Percentiles rank a stretch among this genome's conserved stretches.
Conservation (phyloP, 2,329 filamentous ascomycete species). For the Hypomyces perniciosus region DNA sequence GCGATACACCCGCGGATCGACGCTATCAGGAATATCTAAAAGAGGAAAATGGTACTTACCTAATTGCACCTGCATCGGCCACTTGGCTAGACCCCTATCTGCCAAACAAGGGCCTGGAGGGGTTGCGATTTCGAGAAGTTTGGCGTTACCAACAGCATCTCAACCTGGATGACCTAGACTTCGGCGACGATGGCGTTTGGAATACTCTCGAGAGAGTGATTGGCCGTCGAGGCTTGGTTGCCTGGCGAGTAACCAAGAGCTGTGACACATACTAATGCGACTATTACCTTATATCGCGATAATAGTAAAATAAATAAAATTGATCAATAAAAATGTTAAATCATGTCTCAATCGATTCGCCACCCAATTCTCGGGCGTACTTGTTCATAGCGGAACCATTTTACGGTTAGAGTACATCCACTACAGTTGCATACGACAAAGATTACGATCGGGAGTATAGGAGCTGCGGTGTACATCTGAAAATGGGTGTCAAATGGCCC, state of each 20-base stretch:
- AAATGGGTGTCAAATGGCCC: not conserved
- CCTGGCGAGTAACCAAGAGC: constrained; percentile 61
- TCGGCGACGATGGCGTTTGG: constrained; percentile 70
- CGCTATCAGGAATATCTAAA: constrained; percentile 52
- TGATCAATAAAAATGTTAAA: not conserved
- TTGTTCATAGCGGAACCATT: too few relatives aligned
- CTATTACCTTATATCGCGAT: not conserved
- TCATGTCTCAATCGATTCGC: too few relatives aligned
- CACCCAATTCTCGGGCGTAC: too few relatives aligned
- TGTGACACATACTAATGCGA: constrained; percentile 28
- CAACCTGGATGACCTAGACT: constrained; percentile 76
- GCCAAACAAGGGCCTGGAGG: constrained; percentile 51
- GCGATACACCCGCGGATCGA: constrained; percentile 52
- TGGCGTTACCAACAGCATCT: constrained; percentile 64
- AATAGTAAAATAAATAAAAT: constrained; percentile 1
- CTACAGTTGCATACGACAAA: not conserved
- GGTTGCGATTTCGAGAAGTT: constrained; percentile 60
- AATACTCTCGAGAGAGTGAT: constrained; percentile 62
- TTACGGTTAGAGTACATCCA: not conserved
- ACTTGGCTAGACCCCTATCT: constrained; percentile 62
- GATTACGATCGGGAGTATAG: not conserved
- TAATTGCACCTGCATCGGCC: constrained; percentile 69
- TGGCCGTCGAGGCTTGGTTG: constrained; percentile 54
- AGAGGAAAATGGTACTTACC: constrained; percentile 57
- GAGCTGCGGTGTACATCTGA: not conserved